A percentile compares a stretch with the other conserved stretches of the same genome.
Evolutionary conservation across 371 early-diverging fungal species (phyloP).

Genomic region (Edhazardia aedis): DNA sequence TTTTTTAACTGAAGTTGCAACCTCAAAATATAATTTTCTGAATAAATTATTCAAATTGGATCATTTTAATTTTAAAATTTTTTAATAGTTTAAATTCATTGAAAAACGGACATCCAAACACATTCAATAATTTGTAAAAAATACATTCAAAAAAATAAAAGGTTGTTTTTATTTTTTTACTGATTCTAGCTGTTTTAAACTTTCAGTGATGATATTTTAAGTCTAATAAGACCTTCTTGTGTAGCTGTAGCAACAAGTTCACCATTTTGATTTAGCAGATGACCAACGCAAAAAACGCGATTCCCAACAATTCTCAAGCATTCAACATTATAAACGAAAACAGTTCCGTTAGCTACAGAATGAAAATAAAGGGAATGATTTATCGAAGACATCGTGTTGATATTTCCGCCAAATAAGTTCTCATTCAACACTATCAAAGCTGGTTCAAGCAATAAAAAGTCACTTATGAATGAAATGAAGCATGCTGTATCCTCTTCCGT

Average conservation of each 20-base stretch:
- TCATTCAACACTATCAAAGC: conserved; percentile 14
- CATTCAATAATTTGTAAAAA: too few relatives aligned
- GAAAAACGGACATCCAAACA: too few relatives aligned
- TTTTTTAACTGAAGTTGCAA: too few relatives aligned
- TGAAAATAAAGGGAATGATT: conserved; percentile 15
- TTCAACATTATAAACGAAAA: not conserved
- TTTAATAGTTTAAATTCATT: too few relatives aligned
- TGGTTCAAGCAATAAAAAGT: conserved; percentile 13
- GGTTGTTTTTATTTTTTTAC: too few relatives aligned
- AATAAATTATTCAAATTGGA: too few relatives aligned
- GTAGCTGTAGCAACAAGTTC: not conserved
- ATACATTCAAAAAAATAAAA: too few relatives aligned
- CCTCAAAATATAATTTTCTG: too few relatives aligned
- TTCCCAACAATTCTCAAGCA: not conserved
- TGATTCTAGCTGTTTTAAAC: too few relatives aligned
- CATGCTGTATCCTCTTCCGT: not conserved
- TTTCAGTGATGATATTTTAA: too few relatives aligned
- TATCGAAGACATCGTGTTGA: conserved; percentile 8
- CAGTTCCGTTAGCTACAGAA: not conserved
- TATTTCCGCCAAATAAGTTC: conserved; percentile 9
- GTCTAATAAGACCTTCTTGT: not conserved
- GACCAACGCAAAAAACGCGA: not conserved
- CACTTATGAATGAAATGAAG: conserved; percentile 9
- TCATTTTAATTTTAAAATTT: too few relatives aligned
- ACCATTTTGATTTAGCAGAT: not conserved